Percentiles rank a stretch among this genome's conserved stretches.
phyloP scores from a whole-genome alignment of 179 eudicot genomes.

The Carnegiea gigantea region DNA sequence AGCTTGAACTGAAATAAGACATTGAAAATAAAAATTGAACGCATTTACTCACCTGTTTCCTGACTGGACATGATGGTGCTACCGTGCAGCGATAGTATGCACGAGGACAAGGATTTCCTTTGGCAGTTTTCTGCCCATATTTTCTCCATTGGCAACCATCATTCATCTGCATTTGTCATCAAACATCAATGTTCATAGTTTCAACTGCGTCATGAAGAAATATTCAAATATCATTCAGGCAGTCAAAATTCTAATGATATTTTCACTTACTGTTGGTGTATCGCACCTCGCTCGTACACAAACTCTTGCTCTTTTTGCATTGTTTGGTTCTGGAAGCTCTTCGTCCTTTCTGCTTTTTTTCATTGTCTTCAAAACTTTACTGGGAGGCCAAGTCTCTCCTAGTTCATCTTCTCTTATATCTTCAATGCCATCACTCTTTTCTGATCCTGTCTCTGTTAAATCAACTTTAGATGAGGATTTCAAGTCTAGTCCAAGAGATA shows the following conservation, averaged over 20 bases:
- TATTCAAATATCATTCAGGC: background rate
- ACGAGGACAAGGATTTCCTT: slow-evolving; percentile 90
- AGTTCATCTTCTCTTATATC: slow-evolving; percentile 19
- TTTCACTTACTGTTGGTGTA: slow-evolving; percentile 69
- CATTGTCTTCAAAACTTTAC: slow-evolving; percentile 38
- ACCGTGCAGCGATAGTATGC: slow-evolving; percentile 90
- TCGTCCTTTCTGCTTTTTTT: slow-evolving; percentile 49
- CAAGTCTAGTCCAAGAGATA: slow-evolving; percentile 50
- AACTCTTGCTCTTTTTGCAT: slow-evolving; percentile 60
- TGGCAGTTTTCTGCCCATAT: slow-evolving; percentile 86
- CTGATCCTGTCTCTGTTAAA: slow-evolving; percentile 28
- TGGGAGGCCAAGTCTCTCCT: slow-evolving; percentile 40
- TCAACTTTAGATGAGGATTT: slow-evolving; percentile 31
- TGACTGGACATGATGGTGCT: slow-evolving; percentile 70
- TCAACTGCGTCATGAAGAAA: background rate
- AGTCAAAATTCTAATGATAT: background rate
- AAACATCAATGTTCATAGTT: background rate
- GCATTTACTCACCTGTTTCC: slow-evolving; percentile 60
- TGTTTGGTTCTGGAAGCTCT: slow-evolving; percentile 26
- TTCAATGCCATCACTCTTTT: slow-evolving; percentile 20
- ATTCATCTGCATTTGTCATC: slow-evolving; percentile 56
- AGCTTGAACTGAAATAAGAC: background rate
- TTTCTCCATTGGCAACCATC: slow-evolving; percentile 97
- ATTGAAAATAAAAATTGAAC: background rate
- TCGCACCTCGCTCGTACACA: slow-evolving; percentile 92